Base-by-base conservation (phyloP, 2,329 filamentous ascomycete genomes). In the Aspergillus brunneoviolaceus region DNA sequence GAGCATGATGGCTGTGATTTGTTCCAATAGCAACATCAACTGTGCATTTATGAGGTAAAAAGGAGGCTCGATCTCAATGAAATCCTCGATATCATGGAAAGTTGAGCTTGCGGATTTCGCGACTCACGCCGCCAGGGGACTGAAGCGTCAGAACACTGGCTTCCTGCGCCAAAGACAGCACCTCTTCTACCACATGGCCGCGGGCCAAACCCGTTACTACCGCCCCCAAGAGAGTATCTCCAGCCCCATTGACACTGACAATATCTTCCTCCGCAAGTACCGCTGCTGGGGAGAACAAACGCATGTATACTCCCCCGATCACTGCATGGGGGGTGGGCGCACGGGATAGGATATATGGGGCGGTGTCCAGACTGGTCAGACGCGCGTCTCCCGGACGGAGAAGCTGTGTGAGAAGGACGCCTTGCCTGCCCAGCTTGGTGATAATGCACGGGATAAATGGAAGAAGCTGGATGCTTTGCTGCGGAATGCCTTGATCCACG, bases 171-270 rank as follows among this genome's bases (percentile, higher is more conserved):
- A 95, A 76, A 59, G 87, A 81, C n/a, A 99, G 81, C 57, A 95
- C 74, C 51, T 88, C 82, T 62, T 87, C 83, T 14, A 87, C 72
- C 49, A 67, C 63, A 27, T 72, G 72, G 21, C 81, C 82, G 68
- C 82, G 84, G 0, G 87, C 87, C 65, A 98, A 73, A 0, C 90
- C 91, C 1, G 92, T 89, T n/a, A 96, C 80, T 58, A 97, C 68
- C 14, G 92, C 89, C 0, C 94, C 95, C 9, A 96, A 81, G 73
- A 98, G 93, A 0, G 95, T 97, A 76, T 99, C 95, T 0, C 95
- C 95, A 2, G 92, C 92, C 0, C 94, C 95, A 73, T 98, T 98
- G 10, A 98, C 94, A 51, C 92, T 96, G 1, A 94, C 87, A 1
- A 96, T 82, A 27, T 95, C 86, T 21, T 84, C 77, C 0, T 79